Conservation (phyloP, 2,329 filamentous ascomycete genomes). For the Colletotrichum musicola region DNA sequence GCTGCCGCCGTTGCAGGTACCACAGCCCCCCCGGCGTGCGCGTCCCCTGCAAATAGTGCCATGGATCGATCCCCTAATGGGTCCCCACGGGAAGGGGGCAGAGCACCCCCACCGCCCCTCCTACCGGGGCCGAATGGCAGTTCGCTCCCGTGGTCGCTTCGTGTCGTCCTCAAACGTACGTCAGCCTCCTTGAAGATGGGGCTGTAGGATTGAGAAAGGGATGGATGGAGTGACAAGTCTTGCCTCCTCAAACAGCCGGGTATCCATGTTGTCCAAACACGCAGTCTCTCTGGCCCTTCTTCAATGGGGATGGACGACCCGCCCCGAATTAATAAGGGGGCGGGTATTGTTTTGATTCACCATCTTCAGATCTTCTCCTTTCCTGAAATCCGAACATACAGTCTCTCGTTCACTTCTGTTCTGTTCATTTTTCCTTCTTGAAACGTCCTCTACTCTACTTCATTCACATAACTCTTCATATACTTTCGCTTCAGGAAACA, state of each 20-base stretch:
- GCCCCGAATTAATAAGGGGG: slow-evolving; percentile 32
- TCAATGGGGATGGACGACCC: slow-evolving; percentile 33
- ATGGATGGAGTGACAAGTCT: not conserved
- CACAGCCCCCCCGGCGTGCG: slow-evolving; percentile 27
- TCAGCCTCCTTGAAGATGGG: slow-evolving; percentile 33
- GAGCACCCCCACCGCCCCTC: slow-evolving; percentile 9
- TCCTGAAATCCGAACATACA: slow-evolving; percentile 3
- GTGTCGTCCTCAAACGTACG: slow-evolving; percentile 35
- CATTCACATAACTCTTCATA: not conserved
- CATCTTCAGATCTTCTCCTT: not conserved
- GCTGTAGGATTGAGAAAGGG: not conserved
- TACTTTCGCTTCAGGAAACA: not conserved
- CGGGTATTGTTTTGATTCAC: slow-evolving; percentile 22
- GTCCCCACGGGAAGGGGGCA: not conserved
- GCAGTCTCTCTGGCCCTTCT: slow-evolving; percentile 1
- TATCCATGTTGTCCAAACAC: slow-evolving; percentile 18
- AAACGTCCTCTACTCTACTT: not conserved
- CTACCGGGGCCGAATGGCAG: slow-evolving; percentile 8
- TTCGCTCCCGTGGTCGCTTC: slow-evolving; percentile 8
- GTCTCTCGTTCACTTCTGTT: slow-evolving; percentile 25
- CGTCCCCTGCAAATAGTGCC: slow-evolving; percentile 20
- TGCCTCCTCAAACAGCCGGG: slow-evolving; percentile 29
- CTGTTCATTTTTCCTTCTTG: not conserved
- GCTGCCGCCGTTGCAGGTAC: slow-evolving; percentile 12
- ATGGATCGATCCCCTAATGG: not conserved